Percentiles rank a stretch among this genome's conserved stretches.
These are phyloP conservation scores for Wickerhamomyces rabaulensis DNA, from an alignment of 805 yeast genomes.

Conservation along the genomic window DNA sequence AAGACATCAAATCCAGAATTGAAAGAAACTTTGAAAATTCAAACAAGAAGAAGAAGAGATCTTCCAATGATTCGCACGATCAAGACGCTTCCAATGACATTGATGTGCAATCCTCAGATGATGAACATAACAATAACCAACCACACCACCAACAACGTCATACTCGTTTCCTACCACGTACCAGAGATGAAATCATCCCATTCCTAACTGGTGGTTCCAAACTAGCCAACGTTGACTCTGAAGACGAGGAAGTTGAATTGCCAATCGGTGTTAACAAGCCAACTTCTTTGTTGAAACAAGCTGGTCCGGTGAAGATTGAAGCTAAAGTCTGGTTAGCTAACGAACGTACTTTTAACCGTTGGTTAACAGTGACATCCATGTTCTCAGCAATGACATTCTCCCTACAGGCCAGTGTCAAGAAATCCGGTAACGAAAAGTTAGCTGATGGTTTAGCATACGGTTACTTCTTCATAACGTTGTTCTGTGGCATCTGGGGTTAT, in stretches of 20 bases:
- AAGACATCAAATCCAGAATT: constrained; percentile 33
- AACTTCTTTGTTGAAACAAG: constrained; percentile 68
- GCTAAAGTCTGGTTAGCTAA: constrained; percentile 98
- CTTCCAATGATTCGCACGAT: background rate
- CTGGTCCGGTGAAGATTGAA: constrained; percentile 91
- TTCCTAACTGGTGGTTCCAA: constrained; percentile 38
- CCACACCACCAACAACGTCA: background rate
- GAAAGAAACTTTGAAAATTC: constrained; percentile 23
- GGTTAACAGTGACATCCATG: constrained; percentile 87
- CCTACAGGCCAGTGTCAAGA: constrained; percentile 67
- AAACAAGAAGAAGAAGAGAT: background rate
- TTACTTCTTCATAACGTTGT: constrained; percentile 76
- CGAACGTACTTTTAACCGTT: constrained; percentile 93
- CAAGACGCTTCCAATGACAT: background rate
- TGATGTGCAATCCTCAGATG: constrained; percentile 52
- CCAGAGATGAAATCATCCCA: constrained; percentile 29
- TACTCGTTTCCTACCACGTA: constrained; percentile 24
- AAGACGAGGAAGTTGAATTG: constrained; percentile 77
- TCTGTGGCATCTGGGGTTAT: constrained; percentile 89
- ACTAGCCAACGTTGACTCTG: constrained; percentile 63
- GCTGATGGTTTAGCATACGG: constrained; percentile 72
- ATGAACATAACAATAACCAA: constrained; percentile 20
- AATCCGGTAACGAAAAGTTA: constrained; percentile 55
- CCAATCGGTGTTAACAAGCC: constrained; percentile 93
- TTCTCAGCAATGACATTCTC: constrained; percentile 82